These are phyloP conservation scores for Nakazawaea siamensis DNA, from an alignment of 805 yeast genomes.

Conservation along the genomic window DNA sequence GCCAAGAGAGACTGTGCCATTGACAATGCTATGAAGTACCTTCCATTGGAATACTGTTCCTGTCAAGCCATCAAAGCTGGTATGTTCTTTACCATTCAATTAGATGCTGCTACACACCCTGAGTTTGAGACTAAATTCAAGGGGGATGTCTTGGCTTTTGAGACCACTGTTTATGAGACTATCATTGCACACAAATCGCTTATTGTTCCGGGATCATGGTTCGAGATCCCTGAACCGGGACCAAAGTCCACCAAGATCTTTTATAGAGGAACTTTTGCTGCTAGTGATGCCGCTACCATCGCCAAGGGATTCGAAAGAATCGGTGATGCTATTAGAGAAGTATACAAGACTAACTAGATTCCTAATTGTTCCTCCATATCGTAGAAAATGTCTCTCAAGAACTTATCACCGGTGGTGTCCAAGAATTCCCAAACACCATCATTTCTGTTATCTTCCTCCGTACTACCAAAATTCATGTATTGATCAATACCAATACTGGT, in stretches of 20 bases:
- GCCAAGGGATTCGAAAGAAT: neutral
- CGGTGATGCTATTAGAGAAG: neutral
- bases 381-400: slow-evolving; percentile 19
- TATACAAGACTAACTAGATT: too few species aligned
- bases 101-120: slow-evolving; percentile 30
- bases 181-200: slow-evolving; percentile 17
- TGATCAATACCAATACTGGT: slow-evolving; percentile 14
- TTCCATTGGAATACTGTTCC: slow-evolving; percentile 34
- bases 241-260: slow-evolving; percentile 15
- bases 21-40: slow-evolving; percentile 36
- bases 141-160: slow-evolving; percentile 23
- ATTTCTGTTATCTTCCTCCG: neutral
- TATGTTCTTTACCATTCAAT: slow-evolving; percentile 33
- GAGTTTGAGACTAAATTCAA: slow-evolving; percentile 28
- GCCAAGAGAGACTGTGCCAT: slow-evolving; percentile 56
- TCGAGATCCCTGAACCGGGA: slow-evolving; percentile 17
- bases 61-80: slow-evolving; percentile 36
- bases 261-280: slow-evolving; percentile 24
- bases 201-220: slow-evolving; percentile 27
- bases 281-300: slow-evolving; percentile 12
- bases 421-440: slow-evolving; percentile 22
- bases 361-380: slow-evolving; percentile 19
- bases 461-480: slow-evolving; percentile 11
- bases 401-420: slow-evolving; percentile 22
- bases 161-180: slow-evolving; percentile 19